Percentiles rank a stretch among this genome's conserved stretches.
phyloP scores from a whole-genome alignment of 441 rosid species.

The Croton laevigatus region DNA sequence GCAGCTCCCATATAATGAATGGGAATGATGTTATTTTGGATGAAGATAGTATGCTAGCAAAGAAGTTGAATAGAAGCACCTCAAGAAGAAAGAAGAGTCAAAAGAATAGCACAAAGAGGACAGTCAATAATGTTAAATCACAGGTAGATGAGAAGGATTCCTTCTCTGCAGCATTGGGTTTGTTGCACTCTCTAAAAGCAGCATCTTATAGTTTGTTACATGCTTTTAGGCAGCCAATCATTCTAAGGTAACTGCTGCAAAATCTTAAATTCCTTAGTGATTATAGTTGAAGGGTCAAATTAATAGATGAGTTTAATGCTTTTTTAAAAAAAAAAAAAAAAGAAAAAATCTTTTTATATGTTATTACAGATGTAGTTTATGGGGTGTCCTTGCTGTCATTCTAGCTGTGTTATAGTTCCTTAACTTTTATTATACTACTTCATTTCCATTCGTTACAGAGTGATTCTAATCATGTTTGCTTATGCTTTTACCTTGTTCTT shows the following conservation, averaged over 20 bases:
- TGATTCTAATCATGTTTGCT: slow-evolving; percentile 19
- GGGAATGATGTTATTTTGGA: slow-evolving; percentile 33
- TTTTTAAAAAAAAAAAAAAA: background rate
- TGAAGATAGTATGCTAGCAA: slow-evolving; percentile 35
- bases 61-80: slow-evolving; percentile 35
- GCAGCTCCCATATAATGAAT: slow-evolving; percentile 33
- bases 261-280: background rate
- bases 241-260: slow-evolving; percentile 57
- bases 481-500: slow-evolving; percentile 23
- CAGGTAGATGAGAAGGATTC: slow-evolving; percentile 33
- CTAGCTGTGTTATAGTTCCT: background rate
- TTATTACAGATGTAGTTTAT: background rate
- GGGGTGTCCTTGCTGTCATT: background rate
- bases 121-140: slow-evolving; percentile 27
- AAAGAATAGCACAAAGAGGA: slow-evolving; percentile 44
- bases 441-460: background rate
- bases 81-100: slow-evolving; percentile 69
- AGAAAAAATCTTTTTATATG: too few species aligned
- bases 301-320: background rate
- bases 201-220: slow-evolving; percentile 54
- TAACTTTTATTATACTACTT: slow-evolving; percentile 3
- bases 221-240: slow-evolving; percentile 77
- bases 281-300: slow-evolving; percentile 11
- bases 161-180: slow-evolving; percentile 34
- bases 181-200: slow-evolving; percentile 60